Percentiles rank a stretch among this genome's conserved stretches.
phyloP scores from a whole-genome alignment of 1,284 basidiomycete species.

The Austroboletus niveus region DNA sequence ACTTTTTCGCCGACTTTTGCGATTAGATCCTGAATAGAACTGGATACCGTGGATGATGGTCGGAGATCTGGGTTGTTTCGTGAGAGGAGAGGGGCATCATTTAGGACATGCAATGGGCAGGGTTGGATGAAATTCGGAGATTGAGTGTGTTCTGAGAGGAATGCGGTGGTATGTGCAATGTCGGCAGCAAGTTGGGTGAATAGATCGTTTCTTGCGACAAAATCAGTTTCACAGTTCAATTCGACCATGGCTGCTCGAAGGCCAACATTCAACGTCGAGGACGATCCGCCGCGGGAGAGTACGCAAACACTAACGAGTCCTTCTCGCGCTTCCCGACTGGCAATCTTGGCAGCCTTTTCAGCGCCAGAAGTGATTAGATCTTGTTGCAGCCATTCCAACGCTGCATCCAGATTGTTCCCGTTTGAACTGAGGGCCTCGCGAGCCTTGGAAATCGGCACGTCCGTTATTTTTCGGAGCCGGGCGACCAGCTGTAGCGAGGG shows the following conservation, averaged over 20 bases:
- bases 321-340: slow-evolving; percentile 69
- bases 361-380: slow-evolving; percentile 72
- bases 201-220: slow-evolving; percentile 86
- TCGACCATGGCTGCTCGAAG: slow-evolving; percentile 87
- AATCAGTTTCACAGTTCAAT: slow-evolving; percentile 96
- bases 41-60: slow-evolving; percentile 57
- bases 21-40: slow-evolving; percentile 77
- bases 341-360: slow-evolving; percentile 83
- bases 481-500: slow-evolving; percentile 76
- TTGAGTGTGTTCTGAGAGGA: slow-evolving; percentile 57
- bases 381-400: slow-evolving; percentile 79
- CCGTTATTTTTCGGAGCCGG: slow-evolving; percentile 78
- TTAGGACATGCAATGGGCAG: slow-evolving; percentile 52
- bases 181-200: slow-evolving; percentile 79
- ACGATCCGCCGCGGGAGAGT: slow-evolving; percentile 55
- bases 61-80: slow-evolving; percentile 37
- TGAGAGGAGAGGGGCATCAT: slow-evolving; percentile 68
- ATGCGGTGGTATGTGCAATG: slow-evolving; percentile 86
- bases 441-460: slow-evolving; percentile 85
- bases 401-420: slow-evolving; percentile 72
- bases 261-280: slow-evolving; percentile 34
- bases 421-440: slow-evolving; percentile 80
- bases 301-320: slow-evolving; percentile 79
- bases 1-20: slow-evolving; percentile 92
- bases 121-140: slow-evolving; percentile 41